Evolutionary conservation across 75 land plant genomes (phyloP), one percentile per base, ranked within the genome.

Genomic region (Larix kaempferi): DNA sequence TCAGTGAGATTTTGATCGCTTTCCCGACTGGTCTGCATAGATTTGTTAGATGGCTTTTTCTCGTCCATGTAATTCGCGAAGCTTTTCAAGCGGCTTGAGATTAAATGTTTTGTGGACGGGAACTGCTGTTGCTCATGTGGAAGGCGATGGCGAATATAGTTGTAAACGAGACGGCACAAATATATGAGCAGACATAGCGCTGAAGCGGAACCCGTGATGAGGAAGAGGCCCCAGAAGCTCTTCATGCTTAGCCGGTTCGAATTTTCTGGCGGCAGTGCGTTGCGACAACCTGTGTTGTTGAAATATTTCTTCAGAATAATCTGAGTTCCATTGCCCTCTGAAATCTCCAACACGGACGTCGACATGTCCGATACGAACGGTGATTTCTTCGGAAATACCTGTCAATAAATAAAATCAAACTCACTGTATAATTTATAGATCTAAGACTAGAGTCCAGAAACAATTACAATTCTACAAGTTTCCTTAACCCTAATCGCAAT

Each of bases 161-260:
- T 77, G 39, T 69, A 73, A 0, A 85, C 12, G 10, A 85, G 73
- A 5, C 23, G 76, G 39, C 78, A 14, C 17, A 83, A n/a, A 63
- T 73, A 85, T 0, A 83, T 11, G 29, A 87, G 13, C 65, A 84
- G 75, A 56, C 82, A 73, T 0, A 82, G 3, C 3, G 75, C 25
- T 2, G 94, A 89, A 17, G 83, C 86, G 19, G 33, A 57, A 11
- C 84, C 88, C 14, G 88, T 85, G 21, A 92, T 78, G 5, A 86
- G 67, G 57, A 85, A 92, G 37, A 92, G 86, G 26, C 85, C 94
- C 88, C 86, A 86, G 75, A 92, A 92, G 80, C 87, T 89, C 17
- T 60, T 37, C 39, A 84, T 67, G 59, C 69, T 62, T 19, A 91
- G 77, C 3, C 15, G 78, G 69, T 25, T 82, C 65, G 57, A 86